Base-by-base conservation (phyloP, 2,329 filamentous ascomycete species). In the Madurella mycetomatis region DNA sequence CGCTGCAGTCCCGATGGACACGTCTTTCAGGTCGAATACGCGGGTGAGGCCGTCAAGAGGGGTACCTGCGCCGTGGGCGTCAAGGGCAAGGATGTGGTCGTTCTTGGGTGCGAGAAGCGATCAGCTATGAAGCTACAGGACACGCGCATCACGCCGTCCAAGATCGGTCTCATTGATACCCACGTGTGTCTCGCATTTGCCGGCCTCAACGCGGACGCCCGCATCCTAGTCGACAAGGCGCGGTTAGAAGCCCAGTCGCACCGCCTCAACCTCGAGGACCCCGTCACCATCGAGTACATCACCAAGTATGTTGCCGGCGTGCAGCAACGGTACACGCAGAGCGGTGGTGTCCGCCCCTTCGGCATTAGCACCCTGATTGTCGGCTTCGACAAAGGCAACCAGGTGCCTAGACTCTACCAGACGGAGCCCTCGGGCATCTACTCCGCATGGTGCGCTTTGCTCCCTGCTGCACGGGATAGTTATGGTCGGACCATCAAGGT, bases 1-100 rank as follows among this genome's bases (percentile, higher is more conserved):
- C n/a, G 18, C 13, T 39, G 47, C 69, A 97, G 92, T 83, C 94
- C 94, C 69, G 94, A 99, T 77, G 94, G 94, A 75, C 94, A 99
- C 79, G 94, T 99, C 68, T 99, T 99, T 78, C 94, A 99, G 76
- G 94, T 99, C 69, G 94, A 99, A 82, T 99, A 99, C 83, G 94
- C 94, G 53, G 88, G 95, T 64, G 94, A 99, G 78, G 94, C 94
- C 64, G 94, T 99, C 64, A 99, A 99, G 82, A 80, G 94, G 90
- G 94, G 92, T 76, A 99, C 94, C 67, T 99, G 94, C 76, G 94
- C 95, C 47, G 94, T 99, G 51, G 94, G 92, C 65, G 92, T 99
- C 64, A 99, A 99, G 78, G 94, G 94, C 67, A 81, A 83, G 66
- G 89, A 95, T 72, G 88, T 97, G 61, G 94, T 99, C 37, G 94